Percentiles rank a stretch among this genome's conserved stretches.
These are phyloP conservation scores for Thuja plicata DNA, from an alignment of 83 land plant species.

Conservation along the genomic window DNA sequence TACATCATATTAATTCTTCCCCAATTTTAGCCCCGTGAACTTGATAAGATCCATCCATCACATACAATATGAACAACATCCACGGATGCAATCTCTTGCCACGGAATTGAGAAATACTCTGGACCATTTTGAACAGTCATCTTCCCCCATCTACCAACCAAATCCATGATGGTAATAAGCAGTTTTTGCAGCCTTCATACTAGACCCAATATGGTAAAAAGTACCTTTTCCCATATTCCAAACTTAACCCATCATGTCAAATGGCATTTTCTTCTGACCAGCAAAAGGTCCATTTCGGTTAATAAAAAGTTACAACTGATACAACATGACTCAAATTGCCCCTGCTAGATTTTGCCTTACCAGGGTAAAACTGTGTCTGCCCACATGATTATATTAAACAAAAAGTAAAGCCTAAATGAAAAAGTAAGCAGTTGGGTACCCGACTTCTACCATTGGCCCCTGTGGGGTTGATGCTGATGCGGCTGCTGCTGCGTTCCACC, in stretches of 20 bases:
- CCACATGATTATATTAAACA: background rate
- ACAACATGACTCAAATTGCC: background rate
- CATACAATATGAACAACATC: slow-evolving; percentile 4
- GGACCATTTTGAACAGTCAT: background rate
- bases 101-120: background rate
- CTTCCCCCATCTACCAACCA: background rate
- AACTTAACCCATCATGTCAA: background rate
- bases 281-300: background rate
- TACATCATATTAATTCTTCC: background rate
- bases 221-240: background rate
- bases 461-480: background rate
- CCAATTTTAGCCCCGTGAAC: background rate
- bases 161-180: background rate
- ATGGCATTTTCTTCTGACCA: background rate
- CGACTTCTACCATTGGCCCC: slow-evolving; percentile 10
- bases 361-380: background rate
- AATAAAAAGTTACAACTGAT: background rate
- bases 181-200: background rate
- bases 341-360: background rate
- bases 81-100: background rate
- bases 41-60: background rate
- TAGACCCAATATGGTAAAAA: background rate
- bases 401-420: background rate
- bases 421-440: background rate
- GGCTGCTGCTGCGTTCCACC: slow-evolving; percentile 4